Evolutionary conservation across 257 asterid species (phyloP).

Genomic region (Jacaranda copaia): DNA sequence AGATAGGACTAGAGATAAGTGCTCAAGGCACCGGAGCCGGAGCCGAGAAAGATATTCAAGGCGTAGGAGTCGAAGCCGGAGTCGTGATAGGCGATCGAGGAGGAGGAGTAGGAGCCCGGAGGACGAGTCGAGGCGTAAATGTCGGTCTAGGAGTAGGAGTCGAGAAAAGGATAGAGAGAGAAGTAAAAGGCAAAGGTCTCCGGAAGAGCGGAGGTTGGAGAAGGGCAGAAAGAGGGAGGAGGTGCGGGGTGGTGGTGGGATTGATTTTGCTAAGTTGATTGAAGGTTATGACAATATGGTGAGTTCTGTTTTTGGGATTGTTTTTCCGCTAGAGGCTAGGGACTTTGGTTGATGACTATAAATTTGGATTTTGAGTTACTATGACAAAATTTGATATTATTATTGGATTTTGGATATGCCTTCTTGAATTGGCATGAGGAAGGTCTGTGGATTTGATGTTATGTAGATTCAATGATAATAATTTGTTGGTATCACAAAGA

Average conservation of each 20-base stretch:
- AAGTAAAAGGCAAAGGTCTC: slow-evolving; percentile 53
- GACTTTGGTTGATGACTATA: neutral
- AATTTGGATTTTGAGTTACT: slow-evolving; percentile 6
- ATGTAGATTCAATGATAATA: neutral
- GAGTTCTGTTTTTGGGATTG: slow-evolving; percentile 21
- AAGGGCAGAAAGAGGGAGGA: slow-evolving; percentile 39
- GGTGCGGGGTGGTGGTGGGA: slow-evolving; percentile 45
- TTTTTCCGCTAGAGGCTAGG: neutral
- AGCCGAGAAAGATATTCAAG: slow-evolving; percentile 53
- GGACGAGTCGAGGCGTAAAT: slow-evolving; percentile 41
- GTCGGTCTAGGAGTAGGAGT: slow-evolving; percentile 51
- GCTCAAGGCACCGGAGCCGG: slow-evolving; percentile 44
- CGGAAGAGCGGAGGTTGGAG: slow-evolving; percentile 47
- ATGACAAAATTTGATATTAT: neutral
- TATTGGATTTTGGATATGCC: neutral
- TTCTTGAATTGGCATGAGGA: neutral
- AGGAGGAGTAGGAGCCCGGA: slow-evolving; percentile 52
- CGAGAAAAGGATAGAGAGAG: slow-evolving; percentile 53
- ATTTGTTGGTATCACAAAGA: too few species aligned
- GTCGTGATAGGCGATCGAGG: slow-evolving; percentile 49
- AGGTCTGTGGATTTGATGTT: slow-evolving; percentile 15
- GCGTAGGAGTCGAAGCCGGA: slow-evolving; percentile 50
- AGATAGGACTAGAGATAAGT: slow-evolving; percentile 38
- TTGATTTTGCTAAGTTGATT: slow-evolving; percentile 64
- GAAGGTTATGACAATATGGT: slow-evolving; percentile 84